These are phyloP conservation scores for Pneumocystis carinii DNA, from an alignment of 1,139 yeast genomes.

Conservation along the genomic window DNA sequence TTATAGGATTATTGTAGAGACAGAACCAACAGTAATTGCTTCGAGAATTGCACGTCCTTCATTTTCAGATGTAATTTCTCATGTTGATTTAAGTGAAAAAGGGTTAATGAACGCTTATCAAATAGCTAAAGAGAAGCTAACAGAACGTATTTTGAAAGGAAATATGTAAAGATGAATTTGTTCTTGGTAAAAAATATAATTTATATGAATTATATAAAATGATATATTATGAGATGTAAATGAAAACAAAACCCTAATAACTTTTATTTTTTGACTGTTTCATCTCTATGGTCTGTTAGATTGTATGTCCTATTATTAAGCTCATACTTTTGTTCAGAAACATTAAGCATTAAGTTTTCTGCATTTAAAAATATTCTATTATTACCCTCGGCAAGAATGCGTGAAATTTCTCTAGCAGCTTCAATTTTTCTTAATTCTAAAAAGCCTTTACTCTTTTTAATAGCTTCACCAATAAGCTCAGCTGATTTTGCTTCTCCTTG, in stretches of 20 bases:
- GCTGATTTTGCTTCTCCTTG: conserved; percentile 99
- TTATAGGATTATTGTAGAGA: conserved; percentile 69
- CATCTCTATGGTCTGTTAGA: background rate
- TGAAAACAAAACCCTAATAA: background rate
- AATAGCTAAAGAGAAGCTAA: conserved; percentile 71
- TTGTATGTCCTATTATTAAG: background rate
- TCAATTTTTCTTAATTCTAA: conserved; percentile 93
- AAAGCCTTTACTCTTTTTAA: conserved; percentile 53
- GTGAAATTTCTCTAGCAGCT: conserved; percentile 92
- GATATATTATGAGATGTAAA: background rate
- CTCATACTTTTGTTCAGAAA: conserved; percentile 28
- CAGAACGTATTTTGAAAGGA: conserved; percentile 47
- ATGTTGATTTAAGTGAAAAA: conserved; percentile 71
- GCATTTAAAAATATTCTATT: conserved; percentile 83
- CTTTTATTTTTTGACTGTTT: background rate
- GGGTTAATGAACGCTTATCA: conserved; percentile 81
- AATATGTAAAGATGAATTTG: background rate
- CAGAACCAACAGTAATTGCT: conserved; percentile 74
- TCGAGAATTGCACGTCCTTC: conserved; percentile 77
- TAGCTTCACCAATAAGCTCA: conserved; percentile 29
- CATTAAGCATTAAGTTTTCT: conserved; percentile 79
- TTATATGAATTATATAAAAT: background rate
- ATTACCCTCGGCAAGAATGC: conserved; percentile 69
- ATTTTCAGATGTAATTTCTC: conserved; percentile 45
- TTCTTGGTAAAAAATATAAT: background rate